Evolutionary conservation across 345 rosid genomes (phyloP).

Genomic region (Eucalyptus marginata): DNA sequence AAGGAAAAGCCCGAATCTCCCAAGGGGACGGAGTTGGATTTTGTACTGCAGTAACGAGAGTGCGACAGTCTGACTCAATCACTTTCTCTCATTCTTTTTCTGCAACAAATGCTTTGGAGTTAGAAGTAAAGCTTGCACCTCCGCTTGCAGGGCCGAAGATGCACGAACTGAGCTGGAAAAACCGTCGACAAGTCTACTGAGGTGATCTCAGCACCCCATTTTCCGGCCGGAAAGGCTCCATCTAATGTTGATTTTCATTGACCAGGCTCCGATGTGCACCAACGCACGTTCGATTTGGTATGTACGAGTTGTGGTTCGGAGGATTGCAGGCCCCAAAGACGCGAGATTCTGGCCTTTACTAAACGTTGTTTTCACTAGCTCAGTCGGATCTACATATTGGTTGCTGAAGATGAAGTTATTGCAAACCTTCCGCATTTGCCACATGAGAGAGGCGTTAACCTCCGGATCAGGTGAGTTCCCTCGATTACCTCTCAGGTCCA

Average conservation of each 20-base stretch:
- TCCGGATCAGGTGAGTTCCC: not conserved
- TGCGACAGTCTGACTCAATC: not conserved
- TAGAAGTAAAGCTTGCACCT: not conserved
- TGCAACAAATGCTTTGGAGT: not conserved
- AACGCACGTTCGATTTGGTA: not conserved
- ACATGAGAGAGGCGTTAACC: not conserved
- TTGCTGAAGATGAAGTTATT: not conserved
- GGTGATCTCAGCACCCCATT: not conserved
- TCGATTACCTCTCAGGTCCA: too few species aligned
- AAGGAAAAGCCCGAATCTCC: not conserved
- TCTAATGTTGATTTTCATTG: not conserved
- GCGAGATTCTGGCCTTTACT: too few species aligned
- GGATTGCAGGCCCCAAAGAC: not conserved
- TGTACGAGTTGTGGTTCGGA: not conserved
- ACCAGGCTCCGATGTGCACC: not conserved
- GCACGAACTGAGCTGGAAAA: too few species aligned
- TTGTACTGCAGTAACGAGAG: not conserved
- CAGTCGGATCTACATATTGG: not conserved
- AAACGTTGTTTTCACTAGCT: too few species aligned
- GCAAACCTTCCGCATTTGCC: not conserved
- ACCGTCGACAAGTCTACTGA: not conserved
- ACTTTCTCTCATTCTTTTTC: not conserved
- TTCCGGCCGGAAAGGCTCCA: accelerated
- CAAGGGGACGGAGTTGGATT: not conserved
- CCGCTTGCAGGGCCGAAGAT: too few species aligned